Evolutionary conservation across 768 basidiomycete species (phyloP), one percentile per base, ranked within the genome.

Genomic region (Lentinula lateritia): DNA sequence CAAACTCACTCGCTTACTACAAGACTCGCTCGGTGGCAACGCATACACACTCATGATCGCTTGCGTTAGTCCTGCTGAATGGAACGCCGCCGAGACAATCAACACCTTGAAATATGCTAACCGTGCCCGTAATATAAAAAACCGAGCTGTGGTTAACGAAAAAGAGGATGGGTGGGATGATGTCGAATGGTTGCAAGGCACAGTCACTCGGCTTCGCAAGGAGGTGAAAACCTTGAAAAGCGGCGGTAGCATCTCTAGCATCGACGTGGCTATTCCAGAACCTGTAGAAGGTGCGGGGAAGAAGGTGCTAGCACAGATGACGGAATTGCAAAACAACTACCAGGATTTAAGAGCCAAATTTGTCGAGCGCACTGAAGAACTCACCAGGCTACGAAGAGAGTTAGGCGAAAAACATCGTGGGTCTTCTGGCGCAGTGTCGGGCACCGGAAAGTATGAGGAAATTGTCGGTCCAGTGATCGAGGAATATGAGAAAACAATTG

Each of bases 81-180:
- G 87, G 86, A 99, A 99, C 72, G 83, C 90, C 2, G 87, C 81
- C 62, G 97, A 99, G 75, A 99, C 97, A 0, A 80, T 98, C 62
- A 94, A 93, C 70, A 95, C 93, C 13, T 80, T 98, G 72, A 97
- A 97, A 73, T 99, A 98, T 69, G 97, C 96, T 38, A 95, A 97
- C 66, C 90, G 97, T 41, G 97, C 97, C 10, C 79, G 95, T 64
- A 98, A 97, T 70, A 99, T 99, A 79, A 96, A 95, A 77, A 99
- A 99, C 68, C 83, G 88, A 50, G 95, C 92, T 2, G 85, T 90
- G 38, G 82, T 96, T 57, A 96, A 95, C 69, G 93, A 96, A 75
- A 89, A 88, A 68, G 97, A 99, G 75, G 93, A 94, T 58, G 97
- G 97, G 10, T 99, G 97, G 97, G 96, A 98, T 65, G 97, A 99